Conservation (phyloP, 2,329 filamentous ascomycete species). For the Fusarium equiseti region DNA sequence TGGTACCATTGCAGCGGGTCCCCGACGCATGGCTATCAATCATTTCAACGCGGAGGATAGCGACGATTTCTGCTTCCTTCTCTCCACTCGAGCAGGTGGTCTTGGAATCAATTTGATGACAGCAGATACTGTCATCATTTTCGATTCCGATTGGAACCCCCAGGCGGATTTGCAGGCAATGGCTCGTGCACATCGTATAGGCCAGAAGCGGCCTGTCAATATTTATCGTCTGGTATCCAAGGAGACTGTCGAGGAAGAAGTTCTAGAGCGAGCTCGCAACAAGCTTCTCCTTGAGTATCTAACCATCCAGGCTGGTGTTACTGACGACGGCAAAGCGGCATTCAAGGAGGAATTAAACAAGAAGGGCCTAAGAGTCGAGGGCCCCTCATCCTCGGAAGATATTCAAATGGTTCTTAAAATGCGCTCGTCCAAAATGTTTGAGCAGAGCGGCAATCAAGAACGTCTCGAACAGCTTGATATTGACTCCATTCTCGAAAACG, state of each 20-base stretch:
- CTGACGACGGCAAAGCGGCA: conserved; percentile 91
- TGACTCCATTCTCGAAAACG: conserved; percentile 95
- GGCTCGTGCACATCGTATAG: conserved; percentile 97
- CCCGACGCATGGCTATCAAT: conserved; percentile 93
- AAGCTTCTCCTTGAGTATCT: conserved; percentile 98
- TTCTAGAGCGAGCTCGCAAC: conserved; percentile 94
- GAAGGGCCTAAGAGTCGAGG: conserved; percentile 78
- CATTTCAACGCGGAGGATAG: conserved; percentile 98
- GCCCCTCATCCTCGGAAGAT: conserved; percentile 91
- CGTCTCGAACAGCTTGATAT: conserved; percentile 98
- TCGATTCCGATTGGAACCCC: conserved; percentile 99
- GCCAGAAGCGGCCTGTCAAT: conserved; percentile 94
- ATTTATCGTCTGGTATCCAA: conserved; percentile 97
- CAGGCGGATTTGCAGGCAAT: conserved; percentile 98
- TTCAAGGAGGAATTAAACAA: conserved; percentile 80
- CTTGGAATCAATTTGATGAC: conserved; percentile 99
- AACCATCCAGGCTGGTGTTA: conserved; percentile 96
- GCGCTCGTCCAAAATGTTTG: conserved; percentile 99
- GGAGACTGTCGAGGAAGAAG: conserved; percentile 98
- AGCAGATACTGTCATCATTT: conserved; percentile 96
- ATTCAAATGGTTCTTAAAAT: conserved; percentile 97
- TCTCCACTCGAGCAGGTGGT: conserved; percentile 95
- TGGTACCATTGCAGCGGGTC: conserved; percentile 89
- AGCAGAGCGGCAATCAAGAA: conserved; percentile 95
- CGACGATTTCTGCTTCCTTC: conserved; percentile 93